Evolutionary conservation across 106 monocot species (phyloP), one percentile per base, ranked within the genome.

Genomic region (Alisma plantagoaquatica): DNA sequence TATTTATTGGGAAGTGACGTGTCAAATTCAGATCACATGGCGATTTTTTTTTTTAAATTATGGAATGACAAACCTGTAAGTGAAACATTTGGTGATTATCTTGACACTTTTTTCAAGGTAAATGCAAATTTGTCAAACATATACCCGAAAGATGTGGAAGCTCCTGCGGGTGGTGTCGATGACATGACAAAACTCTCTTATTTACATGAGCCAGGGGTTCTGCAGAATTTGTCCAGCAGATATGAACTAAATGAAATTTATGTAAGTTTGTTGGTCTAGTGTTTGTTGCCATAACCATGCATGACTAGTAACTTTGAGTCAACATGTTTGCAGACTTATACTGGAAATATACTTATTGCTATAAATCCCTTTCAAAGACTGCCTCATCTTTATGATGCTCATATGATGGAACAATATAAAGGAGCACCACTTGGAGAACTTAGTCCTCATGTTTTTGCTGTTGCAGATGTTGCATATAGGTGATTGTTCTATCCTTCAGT

Each of bases 321-420:
- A n/a, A n/a, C n/a, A n/a, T n/a, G 53, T 15, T 49, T 31, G 26
- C 86, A 86, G 80, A 86, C 86, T 5, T 86, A 86, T 41, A 86
- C 86, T 25, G 86, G 86, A 60, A 86, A 80, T 54, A 86, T 86
- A 54, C 76, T 86, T 29, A 86, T 86, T 51, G 86, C 86, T 3
- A 66, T 86, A 22, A 86, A 86, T 67, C 86, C 86, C 20, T 86
- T 80, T 74, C 86, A 86, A 77, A 76, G 80, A 54, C 41, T 86
- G 49, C 86, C 86, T 28, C 79, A 86, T 68, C 29, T 86, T 33
- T 86, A 86, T 70, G 76, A 76, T 69, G 38, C 69, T 54, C 76
- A 86, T 29, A 86, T 86, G 86, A 86, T 86, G 86, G 62, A 77
- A 54, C 86, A 86, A 65, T 86, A 86, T 45, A 80, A 70, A 64